phyloP scores from a whole-genome alignment of 2,329 filamentous ascomycete species.

The Dendryphion nanum region DNA sequence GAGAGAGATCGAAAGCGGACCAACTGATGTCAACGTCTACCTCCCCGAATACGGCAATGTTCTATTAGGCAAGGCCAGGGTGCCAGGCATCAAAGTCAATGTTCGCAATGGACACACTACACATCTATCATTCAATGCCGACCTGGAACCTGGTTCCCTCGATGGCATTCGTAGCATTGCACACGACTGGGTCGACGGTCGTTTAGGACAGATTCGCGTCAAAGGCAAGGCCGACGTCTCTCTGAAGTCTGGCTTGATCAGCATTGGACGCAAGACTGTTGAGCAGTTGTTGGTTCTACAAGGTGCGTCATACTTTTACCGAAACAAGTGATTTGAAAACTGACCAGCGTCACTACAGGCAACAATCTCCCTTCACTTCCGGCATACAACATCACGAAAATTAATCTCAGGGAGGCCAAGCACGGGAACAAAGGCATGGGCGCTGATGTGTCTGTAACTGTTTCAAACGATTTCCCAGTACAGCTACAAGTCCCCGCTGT shows the following conservation, averaged over 20 bases:
- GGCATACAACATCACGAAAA: conserved; percentile 74
- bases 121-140: conserved; percentile 73
- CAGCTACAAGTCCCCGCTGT: conserved; percentile 74
- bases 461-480: conserved; percentile 76
- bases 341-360: conserved; percentile 33
- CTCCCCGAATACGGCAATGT: conserved; percentile 80
- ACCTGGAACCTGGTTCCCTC: conserved; percentile 72
- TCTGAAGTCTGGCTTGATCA: conserved; percentile 76
- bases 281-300: conserved; percentile 75
- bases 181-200: conserved; percentile 84
- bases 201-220: conserved; percentile 67
- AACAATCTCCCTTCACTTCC: conserved; percentile 73
- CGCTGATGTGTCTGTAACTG: conserved; percentile 71
- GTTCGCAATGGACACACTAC: conserved; percentile 77
- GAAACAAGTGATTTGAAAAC: conserved; percentile 9
- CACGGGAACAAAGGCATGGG: conserved; percentile 64
- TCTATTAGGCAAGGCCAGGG: conserved; percentile 70
- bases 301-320: conserved; percentile 65
- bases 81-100: conserved; percentile 74
- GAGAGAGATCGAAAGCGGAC: conserved; percentile 68
- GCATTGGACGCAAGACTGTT: conserved; percentile 73
- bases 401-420: conserved; percentile 74
- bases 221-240: conserved; percentile 70
- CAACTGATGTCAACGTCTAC: conserved; percentile 72
- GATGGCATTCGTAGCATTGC: conserved; percentile 76